phyloP scores from a whole-genome alignment of 768 basidiomycete species.

The Leccinum subgranulosum region DNA sequence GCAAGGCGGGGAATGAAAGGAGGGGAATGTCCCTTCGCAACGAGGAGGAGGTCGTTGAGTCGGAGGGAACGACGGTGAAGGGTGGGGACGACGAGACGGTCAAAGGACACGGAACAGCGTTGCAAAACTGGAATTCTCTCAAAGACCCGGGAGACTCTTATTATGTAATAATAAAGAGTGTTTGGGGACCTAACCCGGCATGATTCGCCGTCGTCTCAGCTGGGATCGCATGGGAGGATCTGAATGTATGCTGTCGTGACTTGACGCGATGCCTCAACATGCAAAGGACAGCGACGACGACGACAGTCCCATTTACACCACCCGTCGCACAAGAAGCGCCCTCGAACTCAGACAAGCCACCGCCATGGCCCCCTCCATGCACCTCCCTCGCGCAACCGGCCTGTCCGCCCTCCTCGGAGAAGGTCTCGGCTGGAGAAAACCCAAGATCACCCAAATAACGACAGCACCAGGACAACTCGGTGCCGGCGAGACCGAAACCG shows the following conservation, averaged over 20 bases:
- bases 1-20: constrained; percentile 30
- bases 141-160: constrained; percentile 27
- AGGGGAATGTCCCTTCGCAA: constrained; percentile 18
- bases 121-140: constrained; percentile 35
- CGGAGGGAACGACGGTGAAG: constrained; percentile 21
- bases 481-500: constrained; percentile 78
- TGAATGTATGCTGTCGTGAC: not conserved
- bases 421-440: constrained; percentile 31
- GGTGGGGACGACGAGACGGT: constrained; percentile 30
- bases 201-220: constrained; percentile 5
- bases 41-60: constrained; percentile 22
- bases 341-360: constrained; percentile 17
- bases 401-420: constrained; percentile 25
- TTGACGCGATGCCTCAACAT: constrained; percentile 2
- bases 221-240: constrained; percentile 4
- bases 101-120: constrained; percentile 29
- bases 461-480: constrained; percentile 57
- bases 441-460: constrained; percentile 50
- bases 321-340: constrained; percentile 22
- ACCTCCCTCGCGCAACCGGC: constrained; percentile 16
- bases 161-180: constrained; percentile 24
- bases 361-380: constrained; percentile 1
- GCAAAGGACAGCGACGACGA: not conserved
- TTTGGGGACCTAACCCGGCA: constrained; percentile 2
- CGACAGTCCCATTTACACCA: constrained; percentile 14